These are phyloP conservation scores for Lactarius sanguifluus DNA, from an alignment of 768 basidiomycete genomes.

Conservation along the genomic window DNA sequence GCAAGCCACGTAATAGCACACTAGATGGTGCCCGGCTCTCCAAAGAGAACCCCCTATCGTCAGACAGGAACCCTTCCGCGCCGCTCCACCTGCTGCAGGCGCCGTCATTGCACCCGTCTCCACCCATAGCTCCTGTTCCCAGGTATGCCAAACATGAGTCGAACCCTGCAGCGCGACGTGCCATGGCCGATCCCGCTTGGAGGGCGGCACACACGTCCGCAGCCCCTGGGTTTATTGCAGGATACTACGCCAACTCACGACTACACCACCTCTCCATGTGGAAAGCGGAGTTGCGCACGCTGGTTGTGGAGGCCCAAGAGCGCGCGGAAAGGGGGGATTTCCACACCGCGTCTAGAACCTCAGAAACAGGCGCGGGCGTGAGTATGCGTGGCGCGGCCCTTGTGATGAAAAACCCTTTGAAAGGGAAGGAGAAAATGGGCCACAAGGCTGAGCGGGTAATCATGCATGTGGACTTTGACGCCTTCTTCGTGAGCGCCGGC, in stretches of 20 bases:
- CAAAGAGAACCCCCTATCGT: not conserved
- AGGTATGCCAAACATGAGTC: conserved; percentile 67
- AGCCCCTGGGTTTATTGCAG: conserved; percentile 83
- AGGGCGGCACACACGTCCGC: conserved; percentile 83
- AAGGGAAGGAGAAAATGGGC: conserved; percentile 55
- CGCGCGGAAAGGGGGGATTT: conserved; percentile 49
- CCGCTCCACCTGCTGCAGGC: conserved; percentile 32
- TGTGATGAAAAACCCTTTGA: conserved; percentile 51
- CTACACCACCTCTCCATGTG: conserved; percentile 91
- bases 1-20: conserved; percentile 16
- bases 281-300: conserved; percentile 84
- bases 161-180: conserved; percentile 71
- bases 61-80: conserved; percentile 2
- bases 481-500: conserved; percentile 95
- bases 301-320: conserved; percentile 80
- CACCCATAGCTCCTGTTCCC: conserved; percentile 51
- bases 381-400: conserved; percentile 45
- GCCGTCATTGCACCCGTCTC: conserved; percentile 45
- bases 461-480: conserved; percentile 96
- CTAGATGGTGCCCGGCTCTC: not conserved
- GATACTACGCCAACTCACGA: conserved; percentile 69
- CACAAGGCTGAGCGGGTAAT: conserved; percentile 60
- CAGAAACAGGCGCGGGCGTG: conserved; percentile 23
- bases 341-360: conserved; percentile 29
- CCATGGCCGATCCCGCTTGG: conserved; percentile 86